Percentiles rank a stretch among this genome's conserved stretches.
These are phyloP conservation scores for Oemleria cerasiformis DNA, from an alignment of 306 rosid genomes.

Conservation along the genomic window DNA sequence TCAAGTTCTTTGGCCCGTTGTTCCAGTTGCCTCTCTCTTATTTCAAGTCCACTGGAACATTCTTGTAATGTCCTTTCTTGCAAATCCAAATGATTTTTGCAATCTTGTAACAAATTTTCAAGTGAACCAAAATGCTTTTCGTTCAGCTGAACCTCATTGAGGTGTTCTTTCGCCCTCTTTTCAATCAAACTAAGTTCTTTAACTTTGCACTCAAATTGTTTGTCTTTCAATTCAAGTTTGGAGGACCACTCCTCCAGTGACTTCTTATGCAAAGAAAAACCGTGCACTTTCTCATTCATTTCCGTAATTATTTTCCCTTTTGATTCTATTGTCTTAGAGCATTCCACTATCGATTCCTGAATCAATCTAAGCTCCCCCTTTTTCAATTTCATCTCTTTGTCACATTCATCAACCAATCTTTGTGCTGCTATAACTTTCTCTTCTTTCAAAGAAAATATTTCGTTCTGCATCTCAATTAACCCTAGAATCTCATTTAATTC, in stretches of 20 bases:
- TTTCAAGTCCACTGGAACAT: constrained; percentile 21
- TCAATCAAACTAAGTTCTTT: not conserved
- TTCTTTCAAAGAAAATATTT: not conserved
- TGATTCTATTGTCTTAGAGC: not conserved
- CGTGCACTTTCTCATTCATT: not conserved
- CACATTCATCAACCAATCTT: not conserved
- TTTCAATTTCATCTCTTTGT: not conserved
- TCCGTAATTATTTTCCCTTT: not conserved
- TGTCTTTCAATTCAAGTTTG: constrained; percentile 5
- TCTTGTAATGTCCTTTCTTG: not conserved
- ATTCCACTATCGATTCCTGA: not conserved
- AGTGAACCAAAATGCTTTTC: constrained; percentile 5
- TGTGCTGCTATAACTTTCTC: not conserved
- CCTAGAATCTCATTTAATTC: constrained; percentile 6
- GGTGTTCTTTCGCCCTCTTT: constrained; percentile 5
- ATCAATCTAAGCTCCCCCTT: not conserved
- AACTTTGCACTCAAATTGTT: not conserved
- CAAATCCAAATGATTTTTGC: constrained; percentile 21
- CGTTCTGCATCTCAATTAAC: constrained; percentile 8
- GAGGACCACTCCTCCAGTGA: constrained; percentile 7
- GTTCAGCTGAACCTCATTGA: constrained; percentile 24
- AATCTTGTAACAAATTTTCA: constrained; percentile 15
- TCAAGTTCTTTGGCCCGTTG: constrained; percentile 24
- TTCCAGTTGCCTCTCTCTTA: constrained; percentile 25
- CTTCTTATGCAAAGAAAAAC: constrained; percentile 3